Conservation (phyloP, 2,329 filamentous ascomycete species). For the Neoscytalidium dimidiatum region DNA sequence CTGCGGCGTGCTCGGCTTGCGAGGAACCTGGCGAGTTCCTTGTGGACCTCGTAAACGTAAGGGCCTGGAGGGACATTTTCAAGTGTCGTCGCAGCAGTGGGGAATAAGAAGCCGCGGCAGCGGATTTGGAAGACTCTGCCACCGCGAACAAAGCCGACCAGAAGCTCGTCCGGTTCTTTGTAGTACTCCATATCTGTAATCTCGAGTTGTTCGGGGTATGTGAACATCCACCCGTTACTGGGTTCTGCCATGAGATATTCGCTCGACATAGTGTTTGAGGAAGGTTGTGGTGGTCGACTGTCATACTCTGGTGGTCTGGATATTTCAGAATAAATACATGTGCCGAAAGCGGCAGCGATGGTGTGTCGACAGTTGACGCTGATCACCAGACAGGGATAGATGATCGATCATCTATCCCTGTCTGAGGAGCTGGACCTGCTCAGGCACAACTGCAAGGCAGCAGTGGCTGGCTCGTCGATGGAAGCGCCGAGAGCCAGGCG, state of each 20-base stretch:
- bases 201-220: not conserved
- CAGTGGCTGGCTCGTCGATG: not conserved
- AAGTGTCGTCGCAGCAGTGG: not conserved
- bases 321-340: not conserved
- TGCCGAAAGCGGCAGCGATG: not conserved
- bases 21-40: not conserved
- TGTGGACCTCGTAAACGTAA: not conserved
- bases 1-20: not conserved
- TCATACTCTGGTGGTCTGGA: not conserved
- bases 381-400: not conserved
- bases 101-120: not conserved
- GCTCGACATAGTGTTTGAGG: not conserved
- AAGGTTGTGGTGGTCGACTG: not conserved
- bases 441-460: not conserved
- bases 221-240: not conserved
- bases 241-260: not conserved
- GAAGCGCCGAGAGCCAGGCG: not conserved
- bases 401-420: constrained; percentile 10
- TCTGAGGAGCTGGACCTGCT: not conserved
- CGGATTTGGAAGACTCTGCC: not conserved
- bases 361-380: not conserved
- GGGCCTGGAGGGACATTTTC: not conserved
- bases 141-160: not conserved
- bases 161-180: not conserved
- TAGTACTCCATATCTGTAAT: not conserved